Evolutionary conservation across 768 basidiomycete genomes (phyloP).

Genomic region (Paxillus involutus): DNA sequence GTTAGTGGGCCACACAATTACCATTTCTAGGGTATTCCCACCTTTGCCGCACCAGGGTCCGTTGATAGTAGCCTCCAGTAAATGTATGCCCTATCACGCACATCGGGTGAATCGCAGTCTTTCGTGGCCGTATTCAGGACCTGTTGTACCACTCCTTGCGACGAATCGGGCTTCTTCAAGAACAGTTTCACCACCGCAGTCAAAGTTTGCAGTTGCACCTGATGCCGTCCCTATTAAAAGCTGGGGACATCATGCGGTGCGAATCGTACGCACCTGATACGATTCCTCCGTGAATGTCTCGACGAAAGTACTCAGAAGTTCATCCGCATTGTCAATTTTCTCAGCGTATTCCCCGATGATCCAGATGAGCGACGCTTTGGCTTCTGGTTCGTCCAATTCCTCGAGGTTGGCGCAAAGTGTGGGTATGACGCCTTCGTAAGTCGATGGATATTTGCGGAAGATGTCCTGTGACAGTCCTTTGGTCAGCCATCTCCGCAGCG

Average conservation of each 20-base stretch:
- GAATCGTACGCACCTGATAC: slow-evolving; percentile 58
- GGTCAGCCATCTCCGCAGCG: background rate
- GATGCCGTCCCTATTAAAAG: background rate
- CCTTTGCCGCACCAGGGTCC: slow-evolving; percentile 95
- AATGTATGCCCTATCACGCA: slow-evolving; percentile 95
- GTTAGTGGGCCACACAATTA: background rate
- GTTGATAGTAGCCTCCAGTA: slow-evolving; percentile 96
- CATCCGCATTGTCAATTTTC: slow-evolving; percentile 96
- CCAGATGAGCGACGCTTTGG: slow-evolving; percentile 98
- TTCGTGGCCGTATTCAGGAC: slow-evolving; percentile 94
- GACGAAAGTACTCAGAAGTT: slow-evolving; percentile 86
- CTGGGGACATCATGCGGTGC: background rate
- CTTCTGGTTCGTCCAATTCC: slow-evolving; percentile 96
- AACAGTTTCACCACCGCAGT: slow-evolving; percentile 98
- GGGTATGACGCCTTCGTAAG: slow-evolving; percentile 96
- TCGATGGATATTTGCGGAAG: slow-evolving; percentile 95
- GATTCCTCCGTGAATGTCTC: slow-evolving; percentile 93
- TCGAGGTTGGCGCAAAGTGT: slow-evolving; percentile 93
- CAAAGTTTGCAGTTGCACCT: slow-evolving; percentile 79
- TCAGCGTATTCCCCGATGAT: slow-evolving; percentile 98
- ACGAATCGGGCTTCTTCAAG: slow-evolving; percentile 90
- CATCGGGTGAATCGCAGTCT: slow-evolving; percentile 95
- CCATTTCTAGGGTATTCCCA: slow-evolving; percentile 24
- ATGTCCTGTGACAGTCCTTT: slow-evolving; percentile 66
- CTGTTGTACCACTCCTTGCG: slow-evolving; percentile 90